Evolutionary conservation across 176 grass and related monocot species (phyloP), one percentile per base, ranked within the genome.

Genomic region (Paspalum notatum): DNA sequence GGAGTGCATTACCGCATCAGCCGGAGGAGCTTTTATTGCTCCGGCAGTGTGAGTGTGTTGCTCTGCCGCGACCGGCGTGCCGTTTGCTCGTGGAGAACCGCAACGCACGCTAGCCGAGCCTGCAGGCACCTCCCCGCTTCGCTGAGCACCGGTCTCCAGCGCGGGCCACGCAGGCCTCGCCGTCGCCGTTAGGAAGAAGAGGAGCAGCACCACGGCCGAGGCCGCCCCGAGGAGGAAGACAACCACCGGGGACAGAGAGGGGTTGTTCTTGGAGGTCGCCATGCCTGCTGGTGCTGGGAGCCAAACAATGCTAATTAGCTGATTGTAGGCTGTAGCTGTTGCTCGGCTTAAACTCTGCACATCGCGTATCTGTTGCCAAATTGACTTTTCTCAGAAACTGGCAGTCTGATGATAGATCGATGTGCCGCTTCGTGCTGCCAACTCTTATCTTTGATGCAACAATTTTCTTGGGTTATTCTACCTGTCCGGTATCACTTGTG

Each of bases 151-250:
- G 39, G 66, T 9, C 56, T 72, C 60, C 44, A 13, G n/a, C 54
- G 46, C 3, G 20, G 80, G 44, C 74, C 24, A 79, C 18, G 18
- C 16, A 3, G 85, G 85, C 5, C 32, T 80, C 3, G 58, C 42
- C 7, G 49, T 39, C 18, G 89, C 42, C 14, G 89, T 87, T 58
- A 77, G 24, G 48, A 80, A 20, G 56, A 87, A 87, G 38, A 91
- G 17, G 26, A 87, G 71, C 26, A 91, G 27, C 32, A 26, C 89
- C 42, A 81, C 72, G 42, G 76, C 85, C 48, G 81, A 76, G 6
- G 71, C 76, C 6, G 84, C 84, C 21, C 89, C 85, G 37, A 81
- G 40, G 52, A 91, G 71, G 76, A 87, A 91, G 76, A 68, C 8
- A 39, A 61, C 49, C 63, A 52, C 46, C 64, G 81, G 71, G 17